Percentiles rank a stretch among this genome's conserved stretches.
Evolutionary conservation across 2,329 filamentous ascomycete genomes (phyloP).

Genomic region (Aspergillus pseudoviridinutans): DNA sequence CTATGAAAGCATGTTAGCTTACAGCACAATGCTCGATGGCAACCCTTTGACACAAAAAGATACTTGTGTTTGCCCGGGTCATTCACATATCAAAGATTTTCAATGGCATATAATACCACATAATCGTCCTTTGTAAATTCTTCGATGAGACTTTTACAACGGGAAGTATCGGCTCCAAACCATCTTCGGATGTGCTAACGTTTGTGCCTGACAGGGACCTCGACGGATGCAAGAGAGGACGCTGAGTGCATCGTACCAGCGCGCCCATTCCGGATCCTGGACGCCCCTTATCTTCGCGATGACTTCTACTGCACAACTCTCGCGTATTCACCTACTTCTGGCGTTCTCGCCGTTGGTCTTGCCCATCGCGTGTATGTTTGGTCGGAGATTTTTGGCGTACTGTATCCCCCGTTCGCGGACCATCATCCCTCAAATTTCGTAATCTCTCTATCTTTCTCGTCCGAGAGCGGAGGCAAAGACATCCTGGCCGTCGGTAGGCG

Average conservation of each 20-base stretch:
- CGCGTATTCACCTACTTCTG: slow-evolving; percentile 72
- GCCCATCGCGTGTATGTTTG: slow-evolving; percentile 78
- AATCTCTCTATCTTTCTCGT: slow-evolving; percentile 89
- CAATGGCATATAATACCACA: not conserved
- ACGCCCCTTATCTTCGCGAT: slow-evolving; percentile 83
- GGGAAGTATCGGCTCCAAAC: not conserved
- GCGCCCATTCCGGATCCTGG: slow-evolving; percentile 79
- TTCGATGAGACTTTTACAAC: not conserved
- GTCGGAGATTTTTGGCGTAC: slow-evolving; percentile 71
- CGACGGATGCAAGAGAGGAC: slow-evolving; percentile 9
- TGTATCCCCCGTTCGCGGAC: slow-evolving; percentile 55
- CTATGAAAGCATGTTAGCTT: not conserved
- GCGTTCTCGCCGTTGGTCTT: slow-evolving; percentile 79
- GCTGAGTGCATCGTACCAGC: slow-evolving; percentile 55
- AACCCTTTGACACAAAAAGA: not conserved
- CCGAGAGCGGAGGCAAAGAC: slow-evolving; percentile 65
- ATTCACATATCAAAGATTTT: not conserved
- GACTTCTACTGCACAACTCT: slow-evolving; percentile 94
- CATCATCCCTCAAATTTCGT: slow-evolving; percentile 53
- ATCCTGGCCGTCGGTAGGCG: slow-evolving; percentile 84
- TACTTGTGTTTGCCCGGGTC: not conserved
- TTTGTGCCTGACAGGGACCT: slow-evolving; percentile 21
- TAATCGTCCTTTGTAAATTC: not conserved
- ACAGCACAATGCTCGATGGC: not conserved
- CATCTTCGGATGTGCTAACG: slow-evolving; percentile 10